Base-by-base conservation (phyloP, 805 yeast species). In the Barnettozyma californica region DNA sequence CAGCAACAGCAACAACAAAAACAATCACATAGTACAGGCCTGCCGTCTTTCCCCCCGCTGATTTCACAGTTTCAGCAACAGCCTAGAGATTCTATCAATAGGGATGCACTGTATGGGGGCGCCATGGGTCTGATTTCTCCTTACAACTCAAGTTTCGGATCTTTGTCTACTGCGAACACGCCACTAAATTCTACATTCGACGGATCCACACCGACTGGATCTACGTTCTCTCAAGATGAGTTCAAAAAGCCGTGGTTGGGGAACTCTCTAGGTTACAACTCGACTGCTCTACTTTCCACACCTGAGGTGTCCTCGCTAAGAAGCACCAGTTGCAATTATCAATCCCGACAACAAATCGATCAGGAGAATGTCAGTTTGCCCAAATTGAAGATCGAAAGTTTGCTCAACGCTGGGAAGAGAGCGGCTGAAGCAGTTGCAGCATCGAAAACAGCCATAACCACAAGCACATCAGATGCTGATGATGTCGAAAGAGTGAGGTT, bases 381-480 rank as follows among this genome's bases (percentile, higher is more conserved):
- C 20, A 59, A 53, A 35, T 33, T 58, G 13, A 53, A 47, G 29
- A 58, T 59, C 19, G 59, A 55, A 26, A 53, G 51, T 21, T 37
- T 59, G 26, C 35, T 59, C 41, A 59, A 59, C 33, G 25, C 42
- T 13, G 49, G 46, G 11, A 35, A 10, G 8, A 21, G 25, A 18
- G 9, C 16, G 4, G 20, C 16, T 4, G n/a, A 4, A 18, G 20
- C 14, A 9, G 29, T 7, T 4, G 29, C 9, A 16, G 13, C 16
- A 9, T 8, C 16, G 3, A 16, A 4, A 18, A 11, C n/a, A 44
- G 5, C 21, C n/a, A 9, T n/a, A n/a, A 19, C 26, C 2, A 16
- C 26, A 14, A 9, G n/a, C n/a, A n/a, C n/a, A n/a, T n/a, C 11
- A 14, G 26, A 29, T 16, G 26, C 21, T 14, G 36, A 36, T 19